Base-by-base conservation (phyloP, 2,329 filamentous ascomycete species). In the Hymenoscyphus infarciens region DNA sequence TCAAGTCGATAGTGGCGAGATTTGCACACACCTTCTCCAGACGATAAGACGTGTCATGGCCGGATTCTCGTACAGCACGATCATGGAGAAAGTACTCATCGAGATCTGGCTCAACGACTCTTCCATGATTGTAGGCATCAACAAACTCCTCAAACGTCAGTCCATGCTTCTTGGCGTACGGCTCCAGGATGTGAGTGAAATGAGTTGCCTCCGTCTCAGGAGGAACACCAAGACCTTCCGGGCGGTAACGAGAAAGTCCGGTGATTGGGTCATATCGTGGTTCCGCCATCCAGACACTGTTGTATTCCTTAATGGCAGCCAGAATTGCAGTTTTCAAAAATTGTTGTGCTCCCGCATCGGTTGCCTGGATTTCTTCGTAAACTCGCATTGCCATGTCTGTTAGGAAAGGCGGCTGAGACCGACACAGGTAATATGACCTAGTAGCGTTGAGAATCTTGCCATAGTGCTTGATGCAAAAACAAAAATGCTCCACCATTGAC, bases 401-500 rank as follows among this genome's bases (percentile, higher is more conserved):
- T 62, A 99, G 80, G 78, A 99, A 98, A 0, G 95, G 95, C 1
- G 95, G 95, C 76, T 99, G 95, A 1, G 95, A 97, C 63, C 95
- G 89, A 67, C 87, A 89, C 16, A 99, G 86, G 74, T 99, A 99
- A 81, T 99, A 99, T 1, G 93, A 93, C 39, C 95, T 86, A 62
- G 95, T 99, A 59, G 95, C 95, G 76, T 99, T 99, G 68, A 98
- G 85, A 64, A 99, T 97, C 80, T 98, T 99, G 72, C 93, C 94
- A 74, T 99, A 99, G 77, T 99, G 94, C 75, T 93, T 88, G 77
- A 99, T 98, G 78, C 92, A 96, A 80, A 99, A 99, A 76, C 92
- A 96, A 76, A 98, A 98, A 79, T 99, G 96, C 71, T 85, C 82
- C 59, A 98, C 93, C 92, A 99, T 98, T 57, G 89, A 85, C 79